Base-by-base conservation (phyloP, 805 yeast species). In the Candida ficus region DNA sequence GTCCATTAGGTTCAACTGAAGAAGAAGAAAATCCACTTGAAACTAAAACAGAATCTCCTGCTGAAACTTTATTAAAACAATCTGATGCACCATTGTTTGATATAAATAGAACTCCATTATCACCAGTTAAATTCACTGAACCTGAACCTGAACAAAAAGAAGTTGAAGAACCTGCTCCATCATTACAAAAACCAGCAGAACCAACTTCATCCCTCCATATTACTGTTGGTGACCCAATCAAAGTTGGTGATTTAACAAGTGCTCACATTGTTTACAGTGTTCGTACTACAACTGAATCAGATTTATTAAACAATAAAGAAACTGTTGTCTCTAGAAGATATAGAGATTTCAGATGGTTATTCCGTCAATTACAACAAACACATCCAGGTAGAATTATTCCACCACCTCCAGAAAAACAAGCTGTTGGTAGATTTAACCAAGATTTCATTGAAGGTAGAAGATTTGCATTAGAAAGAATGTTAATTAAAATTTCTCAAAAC, bases 321-420 rank as follows among this genome's bases (percentile, higher is more conserved):
- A 64, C 71, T 0, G 64, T 70, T 10, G 97, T 90, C 0, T 75
- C 87, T 5, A 71, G 99, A 57, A 73, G 99, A 49, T 93, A 91
- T 61, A 77, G 81, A 39, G 99, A 93, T 61, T 91, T 93, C 62
- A 68, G 96, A 45, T 91, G 98, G 98, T 69, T 93, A 11, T 91
- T 89, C 60, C 87, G 86, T 49, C 96, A 90, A 52, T 67, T 93
- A 20, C 85, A 84, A 54, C 75, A 77, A 53, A 86, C 83, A 51
- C 89, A 93, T 56, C 95, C 96, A 27, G 99, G 99, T 1, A 71
- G 73, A 43, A 80, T 93, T 28, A 80, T 93, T 19, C 98, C 99
- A 1, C 96, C 98, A 1, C 97, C 98, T 4, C 90, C 97, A 0
- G 95, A 86, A 44, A 95, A 93, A 60, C 96, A 95, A 47, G 83